phyloP scores from a whole-genome alignment of 306 rosid genomes.

The apple (Malus domestica) region DNA sequence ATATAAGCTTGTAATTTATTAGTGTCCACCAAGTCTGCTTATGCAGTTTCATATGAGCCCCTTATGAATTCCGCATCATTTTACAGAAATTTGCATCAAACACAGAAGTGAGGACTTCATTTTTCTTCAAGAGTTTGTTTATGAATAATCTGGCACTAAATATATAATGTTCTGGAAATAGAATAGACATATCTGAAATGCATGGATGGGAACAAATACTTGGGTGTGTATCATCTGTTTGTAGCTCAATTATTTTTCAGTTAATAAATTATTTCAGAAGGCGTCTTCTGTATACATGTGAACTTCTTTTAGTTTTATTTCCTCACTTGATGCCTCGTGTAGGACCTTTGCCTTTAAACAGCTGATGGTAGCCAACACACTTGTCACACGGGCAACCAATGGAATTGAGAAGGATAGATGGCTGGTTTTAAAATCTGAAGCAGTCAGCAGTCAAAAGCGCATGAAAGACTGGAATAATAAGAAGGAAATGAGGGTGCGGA shows the following conservation, averaged over 20 bases:
- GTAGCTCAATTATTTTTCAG: background rate
- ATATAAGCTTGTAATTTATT: background rate
- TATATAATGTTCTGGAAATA: too few relatives aligned
- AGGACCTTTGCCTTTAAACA: conserved; percentile 26
- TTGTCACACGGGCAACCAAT: conserved; percentile 40
- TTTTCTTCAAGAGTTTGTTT: too few relatives aligned
- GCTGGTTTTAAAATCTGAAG: background rate
- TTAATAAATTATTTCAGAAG: background rate
- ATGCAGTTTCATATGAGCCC: background rate
- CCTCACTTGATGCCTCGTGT: background rate
- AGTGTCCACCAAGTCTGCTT: background rate
- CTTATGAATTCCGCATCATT: background rate
- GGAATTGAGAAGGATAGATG: conserved; percentile 36
- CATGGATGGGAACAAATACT: background rate
- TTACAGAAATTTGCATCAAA: background rate
- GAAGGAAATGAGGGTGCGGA: conserved; percentile 2
- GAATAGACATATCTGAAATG: background rate
- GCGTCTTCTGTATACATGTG: background rate
- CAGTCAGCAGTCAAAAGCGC: background rate
- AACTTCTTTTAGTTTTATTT: background rate
- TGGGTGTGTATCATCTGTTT: background rate
- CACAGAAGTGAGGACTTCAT: background rate
- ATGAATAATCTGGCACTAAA: too few relatives aligned
- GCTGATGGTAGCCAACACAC: conserved; percentile 52
- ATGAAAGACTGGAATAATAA: conserved; percentile 3